Evolutionary conservation across 805 yeast genomes (phyloP), one percentile per base, ranked within the genome.

Genomic region (Starmerella potacharoeniae): DNA sequence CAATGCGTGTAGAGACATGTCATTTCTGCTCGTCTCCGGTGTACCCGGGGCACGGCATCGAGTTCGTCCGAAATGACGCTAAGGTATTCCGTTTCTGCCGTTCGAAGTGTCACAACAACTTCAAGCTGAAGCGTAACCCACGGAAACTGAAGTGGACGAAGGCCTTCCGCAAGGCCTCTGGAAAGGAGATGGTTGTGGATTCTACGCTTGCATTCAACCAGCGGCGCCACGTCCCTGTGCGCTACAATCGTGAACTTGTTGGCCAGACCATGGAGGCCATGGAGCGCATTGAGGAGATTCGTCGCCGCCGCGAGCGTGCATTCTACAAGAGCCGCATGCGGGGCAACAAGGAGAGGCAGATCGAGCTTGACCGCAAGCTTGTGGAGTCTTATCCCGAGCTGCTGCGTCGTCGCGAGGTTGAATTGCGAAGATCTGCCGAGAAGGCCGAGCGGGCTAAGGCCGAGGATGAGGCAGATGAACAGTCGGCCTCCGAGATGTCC

Each of bases 241-340:
- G 98, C 73, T 93, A 93, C 73, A 91, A 93, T 76, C 82, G 98
- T 76, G 97, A 93, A 67, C 78, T 93, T 58, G 97, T 93, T 41
- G 84, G 93, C 55, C 86, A 95, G 50, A 93, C 98, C 16, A 78
- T 93, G 72, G 84, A 80, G 75, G 97, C 96, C 47, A 93, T 93
- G 98, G 77, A 85, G 54, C 83, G 97, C 75, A 84, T 93, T 59
- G 97, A 93, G 71, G 95, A 88, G 75, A 93, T 93, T 71, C 83
- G 98, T 77, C 84, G 80, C 70, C 89, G 83, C 78, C 84, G 98
- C 77, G 98, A 93, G 73, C 80, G 95, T 69, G 97, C 97, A 14
- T 93, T 93, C 89, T 93, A 87, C 77, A 91, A 90, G 88, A 89
- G 90, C 76, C 86, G 98, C 82, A 93, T 93, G 98, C 87, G 86